Evolutionary conservation across 768 basidiomycete genomes (phyloP).

Genomic region (Phylloporus arenicola): DNA sequence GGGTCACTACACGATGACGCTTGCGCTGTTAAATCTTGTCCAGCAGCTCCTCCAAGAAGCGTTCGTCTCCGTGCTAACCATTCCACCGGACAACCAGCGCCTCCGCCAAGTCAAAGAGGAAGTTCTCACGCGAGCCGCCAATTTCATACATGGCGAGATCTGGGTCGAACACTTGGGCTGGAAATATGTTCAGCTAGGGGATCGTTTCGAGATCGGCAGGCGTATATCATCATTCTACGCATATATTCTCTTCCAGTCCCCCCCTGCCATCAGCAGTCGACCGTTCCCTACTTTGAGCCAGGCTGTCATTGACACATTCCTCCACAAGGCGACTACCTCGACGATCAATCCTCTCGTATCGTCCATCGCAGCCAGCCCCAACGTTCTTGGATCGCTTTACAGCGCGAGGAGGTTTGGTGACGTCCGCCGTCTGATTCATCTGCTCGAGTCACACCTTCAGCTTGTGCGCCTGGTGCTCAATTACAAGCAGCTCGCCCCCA

Average conservation of each 20-base stretch:
- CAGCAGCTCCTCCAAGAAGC: conserved; percentile 74
- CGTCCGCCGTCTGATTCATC: conserved; percentile 57
- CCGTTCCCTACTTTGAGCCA: conserved; percentile 60
- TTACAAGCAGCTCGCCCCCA: conserved; percentile 48
- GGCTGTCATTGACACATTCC: conserved; percentile 61
- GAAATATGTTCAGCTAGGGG: conserved; percentile 79
- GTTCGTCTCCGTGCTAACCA: conserved; percentile 42
- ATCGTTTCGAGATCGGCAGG: conserved; percentile 78
- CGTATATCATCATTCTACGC: conserved; percentile 63
- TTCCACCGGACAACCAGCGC: conserved; percentile 52
- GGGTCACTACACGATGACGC: conserved; percentile 77
- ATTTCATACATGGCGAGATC: conserved; percentile 79
- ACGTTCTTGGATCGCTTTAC: conserved; percentile 56
- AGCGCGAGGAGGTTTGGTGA: conserved; percentile 64
- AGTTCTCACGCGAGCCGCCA: conserved; percentile 70
- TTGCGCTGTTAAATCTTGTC: conserved; percentile 71
- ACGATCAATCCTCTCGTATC: conserved; percentile 79
- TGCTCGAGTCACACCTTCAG: conserved; percentile 62
- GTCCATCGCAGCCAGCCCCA: conserved; percentile 56
- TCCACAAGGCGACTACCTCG: conserved; percentile 71
- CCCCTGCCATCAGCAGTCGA: conserved; percentile 46
- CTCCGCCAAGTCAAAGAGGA: conserved; percentile 77
- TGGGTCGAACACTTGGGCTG: conserved; percentile 85
- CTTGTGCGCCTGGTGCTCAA: conserved; percentile 60
- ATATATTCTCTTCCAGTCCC: conserved; percentile 58